Conservation (phyloP, 805 yeast species). For the Kluyveromyces nonfermentans region DNA sequence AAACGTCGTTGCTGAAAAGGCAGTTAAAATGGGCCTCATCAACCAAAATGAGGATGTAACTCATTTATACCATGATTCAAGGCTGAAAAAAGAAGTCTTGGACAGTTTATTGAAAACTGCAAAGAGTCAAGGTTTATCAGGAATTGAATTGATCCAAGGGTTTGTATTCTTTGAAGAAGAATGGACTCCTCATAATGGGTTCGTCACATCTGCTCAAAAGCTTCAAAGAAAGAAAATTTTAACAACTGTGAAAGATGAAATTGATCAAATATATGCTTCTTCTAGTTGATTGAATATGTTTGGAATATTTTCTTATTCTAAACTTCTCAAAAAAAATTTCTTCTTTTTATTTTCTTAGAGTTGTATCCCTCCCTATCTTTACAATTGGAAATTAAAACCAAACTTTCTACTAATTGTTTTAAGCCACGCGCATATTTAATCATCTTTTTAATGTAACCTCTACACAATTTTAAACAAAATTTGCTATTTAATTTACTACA, state of each 20-base stretch:
- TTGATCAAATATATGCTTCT: conserved; percentile 50
- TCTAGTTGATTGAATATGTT: background rate
- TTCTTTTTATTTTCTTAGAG: no score
- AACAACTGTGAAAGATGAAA: conserved; percentile 52
- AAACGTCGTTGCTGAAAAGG: conserved; percentile 49
- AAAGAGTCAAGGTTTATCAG: conserved; percentile 66
- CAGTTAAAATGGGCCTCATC: conserved; percentile 44
- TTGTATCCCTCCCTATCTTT: no score
- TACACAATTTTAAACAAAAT: background rate
- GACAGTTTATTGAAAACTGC: conserved; percentile 65
- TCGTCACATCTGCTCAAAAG: conserved; percentile 91
- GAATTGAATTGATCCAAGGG: conserved; percentile 79
- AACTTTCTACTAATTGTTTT: background rate
- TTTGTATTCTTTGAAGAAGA: conserved; percentile 75
- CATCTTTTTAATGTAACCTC: background rate
- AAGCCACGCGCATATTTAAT: background rate
- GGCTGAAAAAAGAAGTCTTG: conserved; percentile 44
- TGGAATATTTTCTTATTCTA: background rate
- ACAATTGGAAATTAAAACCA: background rate
- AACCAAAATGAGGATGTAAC: conserved; percentile 41
- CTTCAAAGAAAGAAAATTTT: conserved; percentile 87
- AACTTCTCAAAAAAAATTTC: no score
- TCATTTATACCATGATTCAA: conserved; percentile 42
- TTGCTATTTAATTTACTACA: background rate
- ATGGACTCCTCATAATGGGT: conserved; percentile 97